Base-by-base conservation (phyloP, 2,329 filamentous ascomycete genomes). In the Fusarium sp. region DNA sequence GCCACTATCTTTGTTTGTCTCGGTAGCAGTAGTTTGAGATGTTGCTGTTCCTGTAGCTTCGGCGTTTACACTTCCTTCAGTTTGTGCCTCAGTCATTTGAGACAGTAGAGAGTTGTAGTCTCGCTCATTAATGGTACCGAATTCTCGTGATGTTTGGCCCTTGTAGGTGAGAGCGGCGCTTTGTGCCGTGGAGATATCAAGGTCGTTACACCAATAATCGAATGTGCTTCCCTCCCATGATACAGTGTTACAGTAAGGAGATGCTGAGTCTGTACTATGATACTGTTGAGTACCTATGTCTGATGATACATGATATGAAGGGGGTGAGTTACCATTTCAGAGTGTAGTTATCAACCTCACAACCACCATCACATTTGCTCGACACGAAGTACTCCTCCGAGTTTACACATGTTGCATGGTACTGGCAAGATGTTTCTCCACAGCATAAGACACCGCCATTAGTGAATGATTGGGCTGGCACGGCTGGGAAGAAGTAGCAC, bases 141-240 rank as follows among this genome's bases (percentile, higher is more conserved):
- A 70, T 3, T 44, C 15, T 23, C 61, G 48, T 8, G 25, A n/a
- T 18, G 37, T 35, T 63, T 70, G 49, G 11, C 56, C 67, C 10
- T 41, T 57, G 37, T 48, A 70, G 16, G 61, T 67, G 23, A 70
- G 51, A 19, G 41, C 68, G 29, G 62, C 68, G 41, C 61, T 70
- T 27, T 70, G 68, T 8, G 37, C 41, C 3, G 67, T 70, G 5
- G 56, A 48, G 10, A 70, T 67, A 6, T 70, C 62, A 7, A 70
- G 19, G 8, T 70, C 61, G 16, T 67, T 67, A 27, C 68, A 70
- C 61, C 67, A 66, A 35, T 70, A 63, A 19, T 67, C 62, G 8
- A 54, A 12, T 7, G 62, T 70, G 29, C 42, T 62, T 42, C 62
- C 62, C 15, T 42, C 29, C 41, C 51, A 70, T 25, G 56, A 57